Evolutionary conservation across 768 basidiomycete species (phyloP).

Genomic region (Cantharellus cinnabarinus): DNA sequence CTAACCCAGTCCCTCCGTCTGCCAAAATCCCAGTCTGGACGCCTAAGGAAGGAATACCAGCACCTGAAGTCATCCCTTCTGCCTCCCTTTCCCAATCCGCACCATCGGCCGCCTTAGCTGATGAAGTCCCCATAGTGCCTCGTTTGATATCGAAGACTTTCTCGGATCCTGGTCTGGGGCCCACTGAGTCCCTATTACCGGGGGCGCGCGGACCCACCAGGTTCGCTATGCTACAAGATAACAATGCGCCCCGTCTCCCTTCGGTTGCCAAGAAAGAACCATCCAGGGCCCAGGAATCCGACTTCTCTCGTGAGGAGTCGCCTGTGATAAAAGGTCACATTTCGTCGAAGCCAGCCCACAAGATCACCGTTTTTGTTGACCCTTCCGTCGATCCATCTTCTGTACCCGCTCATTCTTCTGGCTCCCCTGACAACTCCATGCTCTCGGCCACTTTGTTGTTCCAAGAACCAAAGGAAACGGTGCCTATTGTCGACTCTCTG

Average conservation of each 20-base stretch:
- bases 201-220: slow-evolving; percentile 4
- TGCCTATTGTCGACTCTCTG: no score
- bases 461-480: no score
- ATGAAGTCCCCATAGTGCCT: neutral
- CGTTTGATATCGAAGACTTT: neutral
- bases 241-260: slow-evolving; percentile 5
- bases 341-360: no score
- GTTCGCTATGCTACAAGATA: slow-evolving; percentile 2
- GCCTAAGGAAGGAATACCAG: neutral
- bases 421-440: no score
- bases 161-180: neutral
- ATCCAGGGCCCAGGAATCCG: no score
- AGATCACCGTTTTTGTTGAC: no score
- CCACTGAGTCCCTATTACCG: neutral
- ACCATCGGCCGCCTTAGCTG: neutral
- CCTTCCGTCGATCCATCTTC: no score
- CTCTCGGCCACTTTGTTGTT: no score
- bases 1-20: neutral
- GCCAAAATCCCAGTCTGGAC: neutral
- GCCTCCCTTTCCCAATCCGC: neutral
- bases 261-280: neutral
- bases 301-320: no score
- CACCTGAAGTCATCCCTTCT: neutral
- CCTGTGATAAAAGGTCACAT: no score
- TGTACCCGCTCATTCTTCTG: no score